Base-by-base conservation (phyloP, 176 grass and related monocot species). In the Eragrostis curvula region DNA sequence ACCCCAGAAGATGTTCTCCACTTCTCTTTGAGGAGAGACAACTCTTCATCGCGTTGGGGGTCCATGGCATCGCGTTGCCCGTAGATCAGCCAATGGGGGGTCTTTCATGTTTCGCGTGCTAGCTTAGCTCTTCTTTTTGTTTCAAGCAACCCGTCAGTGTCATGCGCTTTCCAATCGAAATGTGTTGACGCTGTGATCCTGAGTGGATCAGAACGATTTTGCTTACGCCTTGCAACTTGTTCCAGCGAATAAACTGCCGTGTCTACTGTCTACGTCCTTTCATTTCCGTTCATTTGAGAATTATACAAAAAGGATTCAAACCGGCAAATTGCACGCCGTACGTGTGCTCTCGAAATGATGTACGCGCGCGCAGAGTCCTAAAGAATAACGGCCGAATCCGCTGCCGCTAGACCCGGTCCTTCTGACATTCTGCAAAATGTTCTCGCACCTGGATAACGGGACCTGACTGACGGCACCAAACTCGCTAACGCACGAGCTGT, bases 41-140 rank as follows among this genome's bases (percentile, higher is more conserved):
- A 44, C 0, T 49, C 74, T 79, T 60, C 50, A 5, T 61, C 51
- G 57, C 41, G 6, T 16, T 27, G 56, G 79, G 85, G 51, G 47
- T 62, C 79, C 85, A 70, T 81, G 79, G 47, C 14, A 49, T 49
- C 11, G 47, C 13, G 55, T 21, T 59, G 56, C n/a, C 21, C 24
- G 56, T 59, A 11, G 56, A 59, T 25, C n/a, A 59, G 32, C 32
- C 32, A 36, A 36, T n/a, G 32, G 32, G 32, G 32, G 32, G 32
- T 36, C 32, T 36, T 36, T 36, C 28, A 25, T 1, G 24, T 28
- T 60, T 62, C n/a, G 58, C 43, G 58, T 42, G 63, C 21, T 12
- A 52, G 64, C 21, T 89, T 4, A 53, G 77, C 27, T 81, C 20
- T 52, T 28, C 20, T 15, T 12, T 32, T 62, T 51, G 77, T 29